These are phyloP conservation scores for Trichoderma reesei DNA, from an alignment of 495 filamentous ascomycete genomes.

Conservation along the genomic window DNA sequence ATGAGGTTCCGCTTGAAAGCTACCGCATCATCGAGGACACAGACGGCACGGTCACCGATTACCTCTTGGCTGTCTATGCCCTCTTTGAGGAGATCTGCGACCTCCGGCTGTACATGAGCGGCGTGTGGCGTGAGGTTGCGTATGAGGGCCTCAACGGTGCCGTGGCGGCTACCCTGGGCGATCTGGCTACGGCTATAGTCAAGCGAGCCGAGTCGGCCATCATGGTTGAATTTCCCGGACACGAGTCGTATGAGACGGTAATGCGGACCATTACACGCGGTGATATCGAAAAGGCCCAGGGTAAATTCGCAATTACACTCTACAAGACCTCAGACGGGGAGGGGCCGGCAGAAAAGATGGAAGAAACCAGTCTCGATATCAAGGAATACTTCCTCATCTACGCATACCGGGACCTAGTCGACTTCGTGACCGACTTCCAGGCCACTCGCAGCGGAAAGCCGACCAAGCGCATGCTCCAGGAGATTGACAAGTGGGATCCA, in stretches of 20 bases:
- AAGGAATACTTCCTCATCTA: neutral
- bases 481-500: constrained; percentile 35
- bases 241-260: neutral
- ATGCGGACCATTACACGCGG: neutral
- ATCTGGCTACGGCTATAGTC: constrained; percentile 31
- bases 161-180: constrained; percentile 33
- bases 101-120: constrained; percentile 29
- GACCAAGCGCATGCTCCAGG: constrained; percentile 30
- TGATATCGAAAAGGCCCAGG: neutral
- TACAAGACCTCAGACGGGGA: neutral
- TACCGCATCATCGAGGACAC: constrained; percentile 30
- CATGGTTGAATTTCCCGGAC: neutral
- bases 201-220: constrained; percentile 23
- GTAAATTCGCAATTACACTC: neutral
- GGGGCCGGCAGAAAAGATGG: neutral
- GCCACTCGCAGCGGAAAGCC: constrained; percentile 35
- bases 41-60: constrained; percentile 20
- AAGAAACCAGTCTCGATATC: neutral
- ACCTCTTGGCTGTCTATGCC: constrained; percentile 31
- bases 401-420: constrained; percentile 24
- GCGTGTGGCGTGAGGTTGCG: constrained; percentile 36
- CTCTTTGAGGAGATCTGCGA: constrained; percentile 23
- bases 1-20: constrained; percentile 31
- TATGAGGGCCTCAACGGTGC: constrained; percentile 36
- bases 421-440: constrained; percentile 39